A percentile compares a stretch with the other conserved stretches of the same genome.
phyloP scores from a whole-genome alignment of 768 basidiomycete species.

The Hygrophorus pudorinus region DNA sequence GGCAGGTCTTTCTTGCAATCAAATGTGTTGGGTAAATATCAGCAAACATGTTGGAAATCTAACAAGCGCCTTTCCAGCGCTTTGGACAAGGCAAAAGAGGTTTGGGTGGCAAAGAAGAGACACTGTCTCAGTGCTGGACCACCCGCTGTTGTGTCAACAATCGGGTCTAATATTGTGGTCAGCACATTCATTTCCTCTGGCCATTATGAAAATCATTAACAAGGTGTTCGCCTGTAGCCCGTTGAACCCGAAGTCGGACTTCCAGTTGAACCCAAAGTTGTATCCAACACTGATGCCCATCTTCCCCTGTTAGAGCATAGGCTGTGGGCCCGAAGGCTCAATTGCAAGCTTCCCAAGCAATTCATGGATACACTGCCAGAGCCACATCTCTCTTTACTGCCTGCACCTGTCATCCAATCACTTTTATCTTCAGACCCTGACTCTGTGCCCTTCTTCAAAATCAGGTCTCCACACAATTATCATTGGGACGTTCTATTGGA shows the following conservation, averaged over 20 bases:
- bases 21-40: background rate
- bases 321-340: background rate
- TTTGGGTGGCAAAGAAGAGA: background rate
- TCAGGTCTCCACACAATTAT: too few relatives aligned
- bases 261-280: background rate
- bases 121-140: background rate
- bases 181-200: too few relatives aligned
- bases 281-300: background rate
- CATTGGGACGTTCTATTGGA: too few relatives aligned
- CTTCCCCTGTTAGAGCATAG: background rate
- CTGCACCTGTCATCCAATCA: background rate
- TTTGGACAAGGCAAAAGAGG: background rate
- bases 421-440: too few relatives aligned
- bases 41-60: background rate
- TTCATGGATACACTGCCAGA: background rate
- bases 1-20: background rate
- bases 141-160: too few relatives aligned
- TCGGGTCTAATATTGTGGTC: background rate
- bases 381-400: background rate
- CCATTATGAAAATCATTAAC: too few relatives aligned
- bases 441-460: too few relatives aligned
- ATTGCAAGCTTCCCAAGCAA: background rate
- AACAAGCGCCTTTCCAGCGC: background rate
- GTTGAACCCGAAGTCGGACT: background rate
- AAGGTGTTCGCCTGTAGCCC: background rate